phyloP scores from a whole-genome alignment of 2,329 filamentous ascomycete genomes.

The Fusarium camptoceras region DNA sequence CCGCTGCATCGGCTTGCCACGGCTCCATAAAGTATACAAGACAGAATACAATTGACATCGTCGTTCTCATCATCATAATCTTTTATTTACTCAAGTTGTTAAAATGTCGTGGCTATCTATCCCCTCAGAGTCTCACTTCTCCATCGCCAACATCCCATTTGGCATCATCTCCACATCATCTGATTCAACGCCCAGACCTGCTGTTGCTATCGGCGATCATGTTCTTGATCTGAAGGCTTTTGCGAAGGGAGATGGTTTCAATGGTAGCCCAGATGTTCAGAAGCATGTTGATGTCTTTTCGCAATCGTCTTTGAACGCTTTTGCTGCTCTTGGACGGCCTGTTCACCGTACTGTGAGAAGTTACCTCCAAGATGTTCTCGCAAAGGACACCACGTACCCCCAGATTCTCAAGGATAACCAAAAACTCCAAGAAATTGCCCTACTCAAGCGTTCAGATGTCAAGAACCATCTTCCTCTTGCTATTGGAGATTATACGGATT shows the following conservation, averaged over 20 bases:
- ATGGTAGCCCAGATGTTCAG: conserved; percentile 40
- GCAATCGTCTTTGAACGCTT: conserved; percentile 48
- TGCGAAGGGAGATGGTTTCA: conserved; percentile 58
- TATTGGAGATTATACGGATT: conserved; percentile 87
- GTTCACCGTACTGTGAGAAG: conserved; percentile 77
- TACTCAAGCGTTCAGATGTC: conserved; percentile 58
- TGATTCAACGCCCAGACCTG: conserved; percentile 69
- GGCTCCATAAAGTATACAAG: conserved; percentile 33
- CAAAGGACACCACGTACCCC: conserved; percentile 62
- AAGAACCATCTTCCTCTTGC: conserved; percentile 78
- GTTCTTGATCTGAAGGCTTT: conserved; percentile 77
- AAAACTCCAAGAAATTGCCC: conserved; percentile 45
- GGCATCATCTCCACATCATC: conserved; percentile 78
- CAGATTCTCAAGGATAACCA: conserved; percentile 53
- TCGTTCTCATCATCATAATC: background rate
- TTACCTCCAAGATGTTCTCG: conserved; percentile 72
- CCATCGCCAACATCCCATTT: conserved; percentile 84
- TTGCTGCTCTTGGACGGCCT: conserved; percentile 69
- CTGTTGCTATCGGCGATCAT: conserved; percentile 78
- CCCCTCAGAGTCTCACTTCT: conserved; percentile 49
- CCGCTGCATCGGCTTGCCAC: conserved; percentile 32
- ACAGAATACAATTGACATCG: background rate
- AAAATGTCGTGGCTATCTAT: conserved; percentile 50
- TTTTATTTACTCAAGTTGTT: background rate
- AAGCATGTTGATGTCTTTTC: conserved; percentile 46